Evolutionary conservation across 2,329 filamentous ascomycete genomes (phyloP).

Genomic region (Capronia americana): DNA sequence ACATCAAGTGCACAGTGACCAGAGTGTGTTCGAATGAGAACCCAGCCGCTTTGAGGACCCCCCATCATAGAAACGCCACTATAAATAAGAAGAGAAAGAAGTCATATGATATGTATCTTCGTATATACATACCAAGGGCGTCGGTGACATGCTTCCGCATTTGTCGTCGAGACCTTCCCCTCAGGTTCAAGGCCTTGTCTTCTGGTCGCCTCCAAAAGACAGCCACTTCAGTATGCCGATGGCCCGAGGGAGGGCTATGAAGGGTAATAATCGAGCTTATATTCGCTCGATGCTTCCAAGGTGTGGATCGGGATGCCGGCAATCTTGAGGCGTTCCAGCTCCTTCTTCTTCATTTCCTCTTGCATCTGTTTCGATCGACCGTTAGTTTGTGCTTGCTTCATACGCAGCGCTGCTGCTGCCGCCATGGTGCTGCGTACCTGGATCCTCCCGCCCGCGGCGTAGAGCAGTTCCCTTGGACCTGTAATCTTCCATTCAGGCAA

Average conservation of each 20-base stretch:
- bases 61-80: too few species aligned
- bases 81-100: too few species aligned
- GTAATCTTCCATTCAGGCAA: conserved; percentile 57
- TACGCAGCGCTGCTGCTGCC: too few species aligned
- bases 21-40: too few species aligned
- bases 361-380: conserved; percentile 2
- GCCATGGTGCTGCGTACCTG: conserved; percentile 5
- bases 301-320: conserved; percentile 20
- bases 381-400: not conserved
- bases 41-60: too few species aligned
- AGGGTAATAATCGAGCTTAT: conserved; percentile 13
- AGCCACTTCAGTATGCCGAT: not conserved
- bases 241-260: not conserved
- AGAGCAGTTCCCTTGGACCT: conserved; percentile 51
- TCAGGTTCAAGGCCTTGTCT: not conserved
- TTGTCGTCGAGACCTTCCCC: not conserved
- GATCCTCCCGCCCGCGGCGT: conserved; percentile 44
- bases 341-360: conserved; percentile 19
- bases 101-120: not conserved
- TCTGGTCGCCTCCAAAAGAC: not conserved
- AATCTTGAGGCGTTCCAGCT: conserved; percentile 14
- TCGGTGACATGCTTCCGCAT: not conserved
- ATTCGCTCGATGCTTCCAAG: conserved; percentile 5
- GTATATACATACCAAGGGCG: not conserved
- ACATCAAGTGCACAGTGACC: too few species aligned